Evolutionary conservation across 306 rosid species (phyloP).

Genomic region (Fragaria iinumae): DNA sequence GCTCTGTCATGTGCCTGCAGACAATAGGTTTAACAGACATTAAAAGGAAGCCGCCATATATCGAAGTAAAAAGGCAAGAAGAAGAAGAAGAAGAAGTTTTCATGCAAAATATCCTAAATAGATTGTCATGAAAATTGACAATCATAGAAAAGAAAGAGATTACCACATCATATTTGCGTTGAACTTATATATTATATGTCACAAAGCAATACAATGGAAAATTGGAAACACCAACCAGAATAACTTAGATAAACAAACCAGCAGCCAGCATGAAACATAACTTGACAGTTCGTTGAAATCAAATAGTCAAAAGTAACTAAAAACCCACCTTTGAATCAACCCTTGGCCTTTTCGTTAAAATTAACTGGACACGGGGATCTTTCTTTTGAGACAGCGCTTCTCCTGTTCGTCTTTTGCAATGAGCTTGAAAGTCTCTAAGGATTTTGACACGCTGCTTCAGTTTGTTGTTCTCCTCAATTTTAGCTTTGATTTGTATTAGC

Average conservation of each 20-base stretch:
- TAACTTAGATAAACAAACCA: background rate
- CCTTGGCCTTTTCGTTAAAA: slow-evolving; percentile 45
- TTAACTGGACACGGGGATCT: slow-evolving; percentile 72
- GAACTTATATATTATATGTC: background rate
- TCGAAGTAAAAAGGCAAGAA: background rate
- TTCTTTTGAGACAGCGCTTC: slow-evolving; percentile 64
- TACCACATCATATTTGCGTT: background rate
- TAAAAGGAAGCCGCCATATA: background rate
- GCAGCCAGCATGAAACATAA: background rate
- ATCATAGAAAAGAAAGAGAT: background rate
- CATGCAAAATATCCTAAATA: background rate
- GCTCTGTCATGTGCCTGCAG: slow-evolving; percentile 49
- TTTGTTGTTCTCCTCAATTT: slow-evolving; percentile 68
- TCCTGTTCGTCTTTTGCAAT: slow-evolving; percentile 67
- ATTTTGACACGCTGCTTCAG: slow-evolving; percentile 58
- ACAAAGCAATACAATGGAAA: background rate
- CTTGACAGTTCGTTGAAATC: background rate
- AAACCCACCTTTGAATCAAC: slow-evolving; percentile 57
- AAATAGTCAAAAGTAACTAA: background rate
- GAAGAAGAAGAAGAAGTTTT: background rate
- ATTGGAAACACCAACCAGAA: background rate
- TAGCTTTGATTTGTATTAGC: slow-evolving; percentile 68
- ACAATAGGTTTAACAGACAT: background rate
- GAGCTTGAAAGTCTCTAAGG: slow-evolving; percentile 72
- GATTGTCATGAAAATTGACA: background rate